Percentiles rank a stretch among this genome's conserved stretches.
Conservation (phyloP, 371 early-diverging fungal species). For the Mucor saturninus region DNA sequence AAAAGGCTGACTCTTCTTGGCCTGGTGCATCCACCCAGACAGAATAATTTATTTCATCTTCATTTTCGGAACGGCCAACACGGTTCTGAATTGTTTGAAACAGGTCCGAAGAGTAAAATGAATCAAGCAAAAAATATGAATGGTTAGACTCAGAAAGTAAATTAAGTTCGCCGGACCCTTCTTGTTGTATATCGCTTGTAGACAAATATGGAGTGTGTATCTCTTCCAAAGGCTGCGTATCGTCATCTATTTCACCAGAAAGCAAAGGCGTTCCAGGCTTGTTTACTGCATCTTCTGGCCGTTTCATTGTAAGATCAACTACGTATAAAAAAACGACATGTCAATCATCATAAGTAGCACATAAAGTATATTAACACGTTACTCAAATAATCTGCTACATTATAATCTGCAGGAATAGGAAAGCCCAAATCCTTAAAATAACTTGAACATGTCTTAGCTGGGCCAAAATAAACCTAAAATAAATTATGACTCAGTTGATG, state of each 20-base stretch:
- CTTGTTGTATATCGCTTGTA: background rate
- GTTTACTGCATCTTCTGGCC: constrained; percentile 23
- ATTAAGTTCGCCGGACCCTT: constrained; percentile 30
- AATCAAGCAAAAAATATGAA: constrained; percentile 40
- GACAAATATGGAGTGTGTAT: constrained; percentile 12
- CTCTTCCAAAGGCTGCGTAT: constrained; percentile 13
- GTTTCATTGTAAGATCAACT: constrained; percentile 57
- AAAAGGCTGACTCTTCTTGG: constrained; percentile 82
- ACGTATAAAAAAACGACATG: background rate
- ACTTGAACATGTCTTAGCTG: constrained; percentile 38
- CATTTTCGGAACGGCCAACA: constrained; percentile 15
- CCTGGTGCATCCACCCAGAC: constrained; percentile 34
- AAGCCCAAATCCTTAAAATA: constrained; percentile 53
- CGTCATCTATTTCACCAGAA: background rate
- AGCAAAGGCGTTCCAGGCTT: constrained; percentile 16
- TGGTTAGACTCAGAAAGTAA: constrained; percentile 46
- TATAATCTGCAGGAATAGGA: constrained; percentile 77
- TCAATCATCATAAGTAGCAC: background rate
- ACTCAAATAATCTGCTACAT: constrained; percentile 81
- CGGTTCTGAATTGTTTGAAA: constrained; percentile 23
- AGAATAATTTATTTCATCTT: constrained; percentile 10
- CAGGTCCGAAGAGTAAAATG: constrained; percentile 35
- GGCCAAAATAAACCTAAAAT: constrained; percentile 64
- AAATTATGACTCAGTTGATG: background rate
- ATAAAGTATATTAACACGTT: constrained; percentile 13